These are phyloP conservation scores for Wickerhamomyces strasburgensis DNA, from an alignment of 805 yeast genomes.

Conservation along the genomic window DNA sequence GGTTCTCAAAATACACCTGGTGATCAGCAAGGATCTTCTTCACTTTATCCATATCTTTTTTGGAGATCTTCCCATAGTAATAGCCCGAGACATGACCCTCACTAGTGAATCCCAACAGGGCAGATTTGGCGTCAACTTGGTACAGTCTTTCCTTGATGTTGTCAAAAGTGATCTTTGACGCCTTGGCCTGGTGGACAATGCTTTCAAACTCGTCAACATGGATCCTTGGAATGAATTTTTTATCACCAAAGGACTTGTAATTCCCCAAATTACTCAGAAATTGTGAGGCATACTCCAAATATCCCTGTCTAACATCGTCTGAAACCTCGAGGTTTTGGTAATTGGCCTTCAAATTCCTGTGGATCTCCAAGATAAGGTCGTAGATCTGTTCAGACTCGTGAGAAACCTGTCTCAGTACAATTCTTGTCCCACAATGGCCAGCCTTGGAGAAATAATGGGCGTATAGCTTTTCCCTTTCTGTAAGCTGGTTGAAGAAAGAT, in stretches of 20 bases:
- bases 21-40: constrained; percentile 59
- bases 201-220: constrained; percentile 41
- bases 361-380: constrained; percentile 62
- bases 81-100: constrained; percentile 73
- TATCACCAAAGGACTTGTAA: constrained; percentile 84
- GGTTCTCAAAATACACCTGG: constrained; percentile 73
- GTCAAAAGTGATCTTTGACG: constrained; percentile 28
- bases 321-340: constrained; percentile 35
- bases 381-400: constrained; percentile 74
- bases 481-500: constrained; percentile 60
- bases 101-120: constrained; percentile 73
- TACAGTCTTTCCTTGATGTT: constrained; percentile 46
- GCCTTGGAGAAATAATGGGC: constrained; percentile 85
- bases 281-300: constrained; percentile 73
- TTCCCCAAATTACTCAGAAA: constrained; percentile 72
- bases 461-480: constrained; percentile 56
- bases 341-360: constrained; percentile 45
- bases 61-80: constrained; percentile 52
- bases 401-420: constrained; percentile 74
- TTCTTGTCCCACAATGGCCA: constrained; percentile 78
- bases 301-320: constrained; percentile 36
- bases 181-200: constrained; percentile 39
- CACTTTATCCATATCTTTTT: constrained; percentile 59
- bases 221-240: constrained; percentile 73
- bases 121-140: constrained; percentile 39